phyloP scores from a whole-genome alignment of 345 rosid species.

The Rhodamnia argentea region DNA sequence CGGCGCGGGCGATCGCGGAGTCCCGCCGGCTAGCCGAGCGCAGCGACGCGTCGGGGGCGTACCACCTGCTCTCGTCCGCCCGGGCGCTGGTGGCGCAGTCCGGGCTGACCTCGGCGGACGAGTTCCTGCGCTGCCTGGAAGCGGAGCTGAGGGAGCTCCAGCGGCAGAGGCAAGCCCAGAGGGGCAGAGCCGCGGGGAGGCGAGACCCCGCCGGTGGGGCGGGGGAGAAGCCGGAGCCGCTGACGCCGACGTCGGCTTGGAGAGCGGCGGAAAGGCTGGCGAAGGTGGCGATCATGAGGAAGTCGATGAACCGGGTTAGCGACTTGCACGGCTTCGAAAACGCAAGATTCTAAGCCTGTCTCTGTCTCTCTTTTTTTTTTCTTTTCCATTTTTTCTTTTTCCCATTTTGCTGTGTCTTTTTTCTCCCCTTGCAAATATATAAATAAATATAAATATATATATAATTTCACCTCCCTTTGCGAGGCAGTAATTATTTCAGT shows the following conservation, averaged over 20 bases:
- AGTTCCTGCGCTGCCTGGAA: slow-evolving; percentile 45
- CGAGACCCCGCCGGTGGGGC: neutral
- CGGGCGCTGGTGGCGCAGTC: slow-evolving; percentile 50
- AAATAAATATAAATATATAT: neutral
- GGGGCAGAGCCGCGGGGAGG: neutral
- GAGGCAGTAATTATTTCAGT: neutral
- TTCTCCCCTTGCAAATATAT: neutral
- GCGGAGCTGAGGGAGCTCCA: slow-evolving; percentile 55
- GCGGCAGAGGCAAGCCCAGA: slow-evolving; percentile 18
- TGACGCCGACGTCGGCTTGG: slow-evolving; percentile 94
- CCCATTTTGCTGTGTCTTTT: neutral
- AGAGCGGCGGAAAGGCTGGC: slow-evolving; percentile 87
- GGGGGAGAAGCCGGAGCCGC: slow-evolving; percentile 45
- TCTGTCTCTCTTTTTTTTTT: neutral
- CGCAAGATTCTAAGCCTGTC: slow-evolving; percentile 56
- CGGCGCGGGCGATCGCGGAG: slow-evolving; percentile 68
- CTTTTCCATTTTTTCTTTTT: neutral
- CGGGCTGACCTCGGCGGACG: slow-evolving; percentile 27
- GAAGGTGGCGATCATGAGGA: slow-evolving; percentile 79
- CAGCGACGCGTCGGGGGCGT: slow-evolving; percentile 44
- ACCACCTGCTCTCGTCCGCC: slow-evolving; percentile 60
- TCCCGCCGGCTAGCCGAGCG: slow-evolving; percentile 52
- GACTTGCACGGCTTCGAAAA: slow-evolving; percentile 95
- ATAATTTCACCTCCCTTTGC: neutral
- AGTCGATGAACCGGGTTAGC: slow-evolving; percentile 85